Evolutionary conservation across 2,329 filamentous ascomycete genomes (phyloP).

Genomic region (Madurella fahalii): DNA sequence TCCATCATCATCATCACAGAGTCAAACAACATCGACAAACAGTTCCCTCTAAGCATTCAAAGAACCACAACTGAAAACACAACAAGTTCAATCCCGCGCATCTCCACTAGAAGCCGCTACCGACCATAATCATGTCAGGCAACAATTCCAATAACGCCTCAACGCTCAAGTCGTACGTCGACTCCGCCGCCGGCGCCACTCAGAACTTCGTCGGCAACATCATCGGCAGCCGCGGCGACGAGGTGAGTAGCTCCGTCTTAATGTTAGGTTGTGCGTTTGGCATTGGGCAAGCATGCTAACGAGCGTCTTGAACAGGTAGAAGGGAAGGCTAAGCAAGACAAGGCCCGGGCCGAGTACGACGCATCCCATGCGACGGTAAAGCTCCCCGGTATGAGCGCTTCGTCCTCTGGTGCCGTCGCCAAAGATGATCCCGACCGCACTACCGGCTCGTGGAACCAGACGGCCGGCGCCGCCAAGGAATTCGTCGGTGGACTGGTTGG

Average conservation of each 20-base stretch:
- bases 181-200: slow-evolving; percentile 66
- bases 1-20: too few relatives aligned
- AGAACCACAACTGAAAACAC: slow-evolving; percentile 1
- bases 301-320: slow-evolving; percentile 39
- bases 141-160: slow-evolving; percentile 54
- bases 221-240: slow-evolving; percentile 67
- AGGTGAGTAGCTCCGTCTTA: slow-evolving; percentile 40
- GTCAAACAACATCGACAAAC: too few relatives aligned
- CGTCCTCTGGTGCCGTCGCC: slow-evolving; percentile 64
- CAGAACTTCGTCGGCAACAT: slow-evolving; percentile 69
- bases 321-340: slow-evolving; percentile 61
- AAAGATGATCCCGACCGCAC: slow-evolving; percentile 69
- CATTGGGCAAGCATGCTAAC: slow-evolving; percentile 18
- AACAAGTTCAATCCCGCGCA: background rate
- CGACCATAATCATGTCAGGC: slow-evolving; percentile 36
- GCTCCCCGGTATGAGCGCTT: slow-evolving; percentile 66
- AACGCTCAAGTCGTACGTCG: slow-evolving; percentile 73
- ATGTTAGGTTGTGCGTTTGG: slow-evolving; percentile 2
- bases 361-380: slow-evolving; percentile 72
- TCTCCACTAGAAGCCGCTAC: background rate
- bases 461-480: slow-evolving; percentile 81
- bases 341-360: slow-evolving; percentile 64
- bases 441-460: slow-evolving; percentile 80
- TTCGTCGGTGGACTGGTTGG: slow-evolving; percentile 71
- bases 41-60: too few relatives aligned